Evolutionary conservation across 139 green algal genomes (phyloP), one percentile per base, ranked within the genome.

Genomic region (Auxenochlorella protothecoides): DNA sequence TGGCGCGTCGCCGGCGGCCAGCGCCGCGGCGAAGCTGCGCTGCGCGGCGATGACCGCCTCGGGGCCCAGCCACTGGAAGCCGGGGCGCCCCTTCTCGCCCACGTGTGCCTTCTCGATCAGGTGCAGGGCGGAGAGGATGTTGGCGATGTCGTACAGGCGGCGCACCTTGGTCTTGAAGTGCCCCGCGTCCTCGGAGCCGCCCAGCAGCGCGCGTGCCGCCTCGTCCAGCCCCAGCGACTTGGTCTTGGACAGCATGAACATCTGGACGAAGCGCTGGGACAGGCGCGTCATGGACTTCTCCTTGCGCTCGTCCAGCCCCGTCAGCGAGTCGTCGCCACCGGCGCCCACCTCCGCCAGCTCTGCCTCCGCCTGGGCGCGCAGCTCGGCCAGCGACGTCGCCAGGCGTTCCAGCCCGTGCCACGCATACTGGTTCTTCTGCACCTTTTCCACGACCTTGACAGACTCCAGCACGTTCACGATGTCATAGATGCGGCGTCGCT

Each of bases 401-500:
- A 67, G 63, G 14, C 44, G 7, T 7, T 14, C 63, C 14, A n/a
- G 27, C 7, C 63, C 63, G 63, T 67, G 63, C 63, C 63, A 67
- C 63, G 72, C 61, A 66, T 55, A 76, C 71, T 92, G 91, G 78
- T 91, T 95, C 77, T 97, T 97, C 15, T 65, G 78, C 80, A 90
- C 89, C 83, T 97, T 97, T 79, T 93, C 83, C 44, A 97, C 90
- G 52, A 97, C 75, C 0, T 88, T 89, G 15, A 97, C 91, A 59
- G 89, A 91, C 74, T 97, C 92, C 16, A 98, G 77, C 68, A 98
- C 92, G 66, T 97, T 97, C 5, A 94, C 97, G 71, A 98, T 97
- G 85, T 98, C 93, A 68, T 98, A 98, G 68, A 98, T 96, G 8
- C 93, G 82, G 13, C 93, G 85, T 6, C 88, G 80, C 69, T 84